Base-by-base conservation (phyloP, 2,329 filamentous ascomycete genomes). In the Paraconiothyrium sp. region DNA sequence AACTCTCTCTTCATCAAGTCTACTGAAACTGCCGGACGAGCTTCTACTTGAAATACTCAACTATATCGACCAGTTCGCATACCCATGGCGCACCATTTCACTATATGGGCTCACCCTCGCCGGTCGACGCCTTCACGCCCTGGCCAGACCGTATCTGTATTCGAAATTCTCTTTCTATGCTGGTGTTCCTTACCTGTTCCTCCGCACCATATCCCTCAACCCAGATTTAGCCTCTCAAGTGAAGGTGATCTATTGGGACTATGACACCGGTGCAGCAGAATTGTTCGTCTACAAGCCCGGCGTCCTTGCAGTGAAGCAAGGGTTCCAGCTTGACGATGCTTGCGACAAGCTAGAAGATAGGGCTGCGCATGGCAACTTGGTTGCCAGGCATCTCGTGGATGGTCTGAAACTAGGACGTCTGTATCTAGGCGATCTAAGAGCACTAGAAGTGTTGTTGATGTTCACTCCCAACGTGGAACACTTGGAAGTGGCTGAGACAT, bases 1-100 rank as follows among this genome's bases (percentile, higher is more conserved):
- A 34, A 13, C 55, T 16, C 20, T 35, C 8, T 37, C 41, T 4
- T 37, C 41, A 20, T 22, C 46, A 30, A 34, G 34, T 7, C 32
- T 57, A 9, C 24, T 51, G 22, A 27, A 16, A 27, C 27, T 58
- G 11, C 57, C 57, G 4, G 57, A 58, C 24, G 57, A 58, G 37
- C 37, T 52, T n/a, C 20, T 58, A 9, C 35, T 58, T 8, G 27
- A 47, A 1, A 35, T 54, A 2, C 16, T 46, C 13, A 20, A 20
- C 7, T n/a, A 47, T 20, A n/a, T 46, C n/a, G 16, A 52, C 32
- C 7, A 27, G 9, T 30, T 43, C 2, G 24, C 22, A 10, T 27
- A 58, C 13, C 11, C 37, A 9, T 22, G 24, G 30, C 52, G 34
- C 5, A 37, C 22, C 35, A n/a, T 2, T 22, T 46, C 39, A 22